Conservation (phyloP, 805 yeast species). For the Wickerhamomyces strasburgensis region DNA sequence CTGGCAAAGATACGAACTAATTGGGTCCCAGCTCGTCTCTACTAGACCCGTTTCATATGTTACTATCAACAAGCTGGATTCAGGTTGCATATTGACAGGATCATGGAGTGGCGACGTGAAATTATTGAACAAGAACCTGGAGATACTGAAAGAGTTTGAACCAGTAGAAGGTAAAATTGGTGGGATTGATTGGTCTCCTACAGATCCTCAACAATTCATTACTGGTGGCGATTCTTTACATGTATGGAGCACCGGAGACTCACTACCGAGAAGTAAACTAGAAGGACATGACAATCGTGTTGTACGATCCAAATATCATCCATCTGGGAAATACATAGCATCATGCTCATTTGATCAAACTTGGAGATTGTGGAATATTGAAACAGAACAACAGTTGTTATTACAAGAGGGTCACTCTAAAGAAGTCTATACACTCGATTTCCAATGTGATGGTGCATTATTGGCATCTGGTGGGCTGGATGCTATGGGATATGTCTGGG, state of each 20-base stretch:
- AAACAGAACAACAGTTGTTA: slow-evolving; percentile 42
- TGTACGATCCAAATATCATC: slow-evolving; percentile 60
- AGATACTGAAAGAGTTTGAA: slow-evolving; percentile 18
- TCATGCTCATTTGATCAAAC: slow-evolving; percentile 80
- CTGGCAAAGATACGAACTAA: slow-evolving; percentile 36
- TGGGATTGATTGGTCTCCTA: slow-evolving; percentile 61
- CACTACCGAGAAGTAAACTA: slow-evolving; percentile 15
- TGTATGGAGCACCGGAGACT: slow-evolving; percentile 12
- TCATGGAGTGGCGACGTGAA: slow-evolving; percentile 80
- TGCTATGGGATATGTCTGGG: slow-evolving; percentile 75
- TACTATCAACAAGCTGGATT: slow-evolving; percentile 35
- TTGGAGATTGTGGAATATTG: slow-evolving; percentile 84
- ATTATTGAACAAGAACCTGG: slow-evolving; percentile 41
- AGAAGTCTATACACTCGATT: slow-evolving; percentile 56
- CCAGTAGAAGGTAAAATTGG: slow-evolving; percentile 57
- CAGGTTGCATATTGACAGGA: slow-evolving; percentile 49
- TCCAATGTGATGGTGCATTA: slow-evolving; percentile 76
- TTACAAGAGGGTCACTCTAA: slow-evolving; percentile 85
- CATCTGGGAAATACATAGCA: slow-evolving; percentile 49
- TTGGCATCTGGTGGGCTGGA: slow-evolving; percentile 77
- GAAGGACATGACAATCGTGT: slow-evolving; percentile 52
- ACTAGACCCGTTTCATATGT: slow-evolving; percentile 64
- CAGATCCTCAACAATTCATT: slow-evolving; percentile 23
- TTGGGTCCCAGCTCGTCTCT: slow-evolving; percentile 69
- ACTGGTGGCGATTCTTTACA: slow-evolving; percentile 10